A percentile compares a stretch with the other conserved stretches of the same genome.
Conservation (phyloP, 2,329 filamentous ascomycete genomes). For the Phaeosphaeriaceae sp. region DNA sequence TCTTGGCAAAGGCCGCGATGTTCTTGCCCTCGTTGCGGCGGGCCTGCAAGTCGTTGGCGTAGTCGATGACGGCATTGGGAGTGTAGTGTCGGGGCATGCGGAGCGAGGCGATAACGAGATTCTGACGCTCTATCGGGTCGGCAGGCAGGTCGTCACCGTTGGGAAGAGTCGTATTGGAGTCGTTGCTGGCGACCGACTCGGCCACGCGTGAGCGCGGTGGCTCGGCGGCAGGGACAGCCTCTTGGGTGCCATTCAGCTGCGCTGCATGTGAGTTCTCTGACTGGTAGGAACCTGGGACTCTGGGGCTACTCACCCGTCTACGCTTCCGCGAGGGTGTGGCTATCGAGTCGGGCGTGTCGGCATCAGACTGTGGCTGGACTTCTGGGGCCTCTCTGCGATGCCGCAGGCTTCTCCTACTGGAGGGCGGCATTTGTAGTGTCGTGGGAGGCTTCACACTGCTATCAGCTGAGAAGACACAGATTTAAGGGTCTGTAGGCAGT, state of each 20-base stretch:
- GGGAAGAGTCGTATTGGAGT: conserved; percentile 49
- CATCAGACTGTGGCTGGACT: conserved; percentile 44
- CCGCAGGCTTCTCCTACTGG: conserved; percentile 35
- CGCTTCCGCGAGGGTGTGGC: conserved; percentile 58
- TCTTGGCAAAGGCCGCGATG: conserved; percentile 77
- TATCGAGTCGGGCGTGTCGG: conserved; percentile 57
- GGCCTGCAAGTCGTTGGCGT: conserved; percentile 60
- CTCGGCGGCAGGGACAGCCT: conserved; percentile 29
- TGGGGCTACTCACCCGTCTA: conserved; percentile 51
- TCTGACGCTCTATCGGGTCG: conserved; percentile 47
- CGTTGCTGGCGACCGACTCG: conserved; percentile 52
- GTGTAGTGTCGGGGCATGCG: conserved; percentile 54
- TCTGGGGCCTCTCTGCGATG: conserved; percentile 40
- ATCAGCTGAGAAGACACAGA: too few relatives aligned
- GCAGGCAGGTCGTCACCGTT: conserved; percentile 39
- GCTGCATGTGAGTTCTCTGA: conserved; percentile 23
- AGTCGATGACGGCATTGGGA: conserved; percentile 65
- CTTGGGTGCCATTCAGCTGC: conserved; percentile 47
- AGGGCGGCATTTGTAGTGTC: conserved; percentile 30
- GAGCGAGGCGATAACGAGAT: conserved; percentile 50
- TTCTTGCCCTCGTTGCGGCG: conserved; percentile 52
- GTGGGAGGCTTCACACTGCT: conserved; percentile 4
- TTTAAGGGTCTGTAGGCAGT: neutral
- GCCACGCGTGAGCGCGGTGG: conserved; percentile 41
- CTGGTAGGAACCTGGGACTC: conserved; percentile 4